Evolutionary conservation across 768 basidiomycete genomes (phyloP).

Genomic region (Pulveroboletus sp.): DNA sequence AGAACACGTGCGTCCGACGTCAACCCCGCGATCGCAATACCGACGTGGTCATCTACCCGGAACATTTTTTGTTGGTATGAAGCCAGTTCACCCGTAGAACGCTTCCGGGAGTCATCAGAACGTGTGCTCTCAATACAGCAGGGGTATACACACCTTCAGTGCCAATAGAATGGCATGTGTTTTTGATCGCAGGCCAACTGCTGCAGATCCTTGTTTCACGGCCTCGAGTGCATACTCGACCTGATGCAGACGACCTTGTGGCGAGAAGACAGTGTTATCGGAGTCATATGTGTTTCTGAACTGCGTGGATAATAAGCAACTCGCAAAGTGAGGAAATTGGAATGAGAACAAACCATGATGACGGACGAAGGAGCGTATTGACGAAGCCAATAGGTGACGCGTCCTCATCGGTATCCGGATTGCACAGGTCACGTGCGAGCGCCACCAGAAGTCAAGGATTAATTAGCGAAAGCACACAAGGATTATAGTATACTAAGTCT

Average conservation of each 20-base stretch:
- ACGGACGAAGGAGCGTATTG: constrained; percentile 8
- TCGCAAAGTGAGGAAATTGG: background rate
- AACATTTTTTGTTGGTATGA: constrained; percentile 99
- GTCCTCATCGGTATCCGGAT: constrained; percentile 24
- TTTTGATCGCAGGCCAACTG: constrained; percentile 92
- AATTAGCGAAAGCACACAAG: constrained; percentile 7
- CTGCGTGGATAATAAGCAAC: constrained; percentile 37
- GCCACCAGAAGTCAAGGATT: background rate
- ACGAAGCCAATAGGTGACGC: constrained; percentile 29
- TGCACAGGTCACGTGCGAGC: constrained; percentile 23
- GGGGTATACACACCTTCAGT: constrained; percentile 64
- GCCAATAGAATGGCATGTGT: constrained; percentile 92
- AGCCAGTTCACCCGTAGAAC: constrained; percentile 96
- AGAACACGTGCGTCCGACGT: constrained; percentile 97
- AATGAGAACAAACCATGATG: constrained; percentile 30
- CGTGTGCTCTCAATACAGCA: background rate
- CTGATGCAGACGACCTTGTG: constrained; percentile 95
- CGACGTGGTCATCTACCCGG: constrained; percentile 98
- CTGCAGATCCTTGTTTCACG: constrained; percentile 99
- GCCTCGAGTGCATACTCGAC: constrained; percentile 99
- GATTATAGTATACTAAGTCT: constrained; percentile 8
- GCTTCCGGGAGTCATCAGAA: constrained; percentile 43
- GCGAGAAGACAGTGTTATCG: constrained; percentile 96
- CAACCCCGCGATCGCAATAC: constrained; percentile 99
- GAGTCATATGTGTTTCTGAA: constrained; percentile 98